Evolutionary conservation across 2,329 filamentous ascomycete species (phyloP).

Genomic region (Aplosporella prunicola): DNA sequence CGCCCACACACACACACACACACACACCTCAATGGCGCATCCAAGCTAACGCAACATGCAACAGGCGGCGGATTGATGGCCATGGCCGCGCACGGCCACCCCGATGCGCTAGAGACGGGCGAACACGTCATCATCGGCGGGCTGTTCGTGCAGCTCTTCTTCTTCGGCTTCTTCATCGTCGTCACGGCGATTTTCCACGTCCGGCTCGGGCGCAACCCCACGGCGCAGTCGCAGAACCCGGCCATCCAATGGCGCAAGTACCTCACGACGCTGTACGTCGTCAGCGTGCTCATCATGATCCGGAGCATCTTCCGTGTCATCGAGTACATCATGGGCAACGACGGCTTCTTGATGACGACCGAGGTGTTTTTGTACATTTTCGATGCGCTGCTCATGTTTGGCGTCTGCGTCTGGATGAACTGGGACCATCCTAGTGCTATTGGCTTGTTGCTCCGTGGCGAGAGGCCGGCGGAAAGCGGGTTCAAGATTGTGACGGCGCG

Average conservation of each 20-base stretch:
- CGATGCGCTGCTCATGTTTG: slow-evolving; percentile 37
- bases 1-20: no score
- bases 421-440: slow-evolving; percentile 27
- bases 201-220: slow-evolving; percentile 15
- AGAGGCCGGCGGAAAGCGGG: not conserved
- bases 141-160: slow-evolving; percentile 27
- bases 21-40: no score
- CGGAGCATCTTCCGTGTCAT: not conserved
- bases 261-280: not conserved
- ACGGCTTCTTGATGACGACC: slow-evolving; percentile 35
- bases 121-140: slow-evolving; percentile 19
- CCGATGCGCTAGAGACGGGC: not conserved
- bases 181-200: slow-evolving; percentile 21
- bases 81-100: not conserved
- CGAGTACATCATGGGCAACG: slow-evolving; percentile 25
- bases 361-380: slow-evolving; percentile 41
- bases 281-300: not conserved
- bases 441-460: slow-evolving; percentile 10
- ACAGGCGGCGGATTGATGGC: slow-evolving; percentile 6
- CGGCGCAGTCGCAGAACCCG: slow-evolving; percentile 2
- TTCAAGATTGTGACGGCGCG: not conserved
- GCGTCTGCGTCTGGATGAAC: slow-evolving; percentile 34
- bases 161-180: slow-evolving; percentile 42
- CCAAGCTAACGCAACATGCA: no score
- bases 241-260: not conserved